Conservation (phyloP, 2,329 filamentous ascomycete species). For the Aspergillus unguis region DNA sequence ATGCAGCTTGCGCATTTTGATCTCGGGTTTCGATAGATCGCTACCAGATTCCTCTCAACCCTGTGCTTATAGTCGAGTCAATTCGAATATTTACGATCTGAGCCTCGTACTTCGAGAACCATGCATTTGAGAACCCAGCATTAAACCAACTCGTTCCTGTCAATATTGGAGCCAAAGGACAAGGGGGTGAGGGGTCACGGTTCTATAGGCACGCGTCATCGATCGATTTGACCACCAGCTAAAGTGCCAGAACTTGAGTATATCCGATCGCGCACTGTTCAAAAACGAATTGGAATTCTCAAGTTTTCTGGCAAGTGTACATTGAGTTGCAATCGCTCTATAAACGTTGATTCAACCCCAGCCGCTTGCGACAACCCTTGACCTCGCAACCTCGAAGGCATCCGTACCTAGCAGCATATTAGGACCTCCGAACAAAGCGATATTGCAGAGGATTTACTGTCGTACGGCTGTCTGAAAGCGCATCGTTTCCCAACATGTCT, state of each 20-base stretch:
- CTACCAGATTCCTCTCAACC: neutral
- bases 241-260: neutral
- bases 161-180: constrained; percentile 1
- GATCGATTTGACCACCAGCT: neutral
- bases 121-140: constrained; percentile 5
- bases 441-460: no score
- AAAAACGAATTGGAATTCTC: neutral
- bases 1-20: neutral
- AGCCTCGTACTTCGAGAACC: neutral
- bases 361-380: neutral
- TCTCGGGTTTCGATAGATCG: neutral
- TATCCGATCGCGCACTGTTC: no score
- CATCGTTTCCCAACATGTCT: constrained; percentile 10
- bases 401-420: neutral
- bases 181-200: constrained; percentile 5
- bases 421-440: neutral
- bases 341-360: neutral
- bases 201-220: neutral
- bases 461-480: no score
- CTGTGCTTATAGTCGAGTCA: neutral
- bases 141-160: constrained; percentile 5
- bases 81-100: neutral
- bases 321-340: neutral
- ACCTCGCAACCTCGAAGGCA: neutral
- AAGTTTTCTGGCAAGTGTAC: neutral